Percentiles rank a stretch among this genome's conserved stretches.
Evolutionary conservation across 2,329 filamentous ascomycete species (phyloP).

Genomic region (Botrytis pseudocinerea): DNA sequence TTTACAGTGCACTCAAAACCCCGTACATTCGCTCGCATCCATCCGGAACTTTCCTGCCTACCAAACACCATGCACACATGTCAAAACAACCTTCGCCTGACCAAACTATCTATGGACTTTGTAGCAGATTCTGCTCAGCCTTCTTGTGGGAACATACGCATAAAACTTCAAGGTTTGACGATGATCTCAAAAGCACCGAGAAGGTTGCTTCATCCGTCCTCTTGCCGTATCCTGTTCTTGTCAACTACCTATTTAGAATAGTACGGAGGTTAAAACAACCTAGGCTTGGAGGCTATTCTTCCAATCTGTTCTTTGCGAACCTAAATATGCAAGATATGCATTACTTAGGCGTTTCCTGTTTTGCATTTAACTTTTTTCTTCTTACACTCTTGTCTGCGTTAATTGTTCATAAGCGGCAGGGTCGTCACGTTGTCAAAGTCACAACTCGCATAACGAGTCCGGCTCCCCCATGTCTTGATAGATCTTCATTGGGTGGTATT

Average conservation of each 20-base stretch:
- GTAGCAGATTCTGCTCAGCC: slow-evolving; percentile 16
- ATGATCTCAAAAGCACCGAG: slow-evolving; percentile 16
- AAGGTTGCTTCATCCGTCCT: slow-evolving; percentile 2
- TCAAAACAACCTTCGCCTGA: slow-evolving; percentile 14
- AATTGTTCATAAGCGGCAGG: slow-evolving; percentile 20
- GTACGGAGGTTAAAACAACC: slow-evolving; percentile 5
- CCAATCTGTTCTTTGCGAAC: not conserved
- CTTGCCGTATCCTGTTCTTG: slow-evolving; percentile 1
- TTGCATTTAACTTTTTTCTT: slow-evolving; percentile 12
- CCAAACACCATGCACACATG: slow-evolving; percentile 13
- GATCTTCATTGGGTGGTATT: slow-evolving; percentile 21
- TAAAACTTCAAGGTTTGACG: slow-evolving; percentile 14
- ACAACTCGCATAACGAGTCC: slow-evolving; percentile 19
- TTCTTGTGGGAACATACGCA: slow-evolving; percentile 4
- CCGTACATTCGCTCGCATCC: not conserved
- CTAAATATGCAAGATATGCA: not conserved
- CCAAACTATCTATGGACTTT: slow-evolving; percentile 11
- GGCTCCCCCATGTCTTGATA: slow-evolving; percentile 16
- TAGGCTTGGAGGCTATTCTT: slow-evolving; percentile 9
- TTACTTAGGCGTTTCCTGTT: not conserved
- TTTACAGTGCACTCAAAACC: not conserved
- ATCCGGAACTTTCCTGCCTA: not conserved
- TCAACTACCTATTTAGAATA: slow-evolving; percentile 4
- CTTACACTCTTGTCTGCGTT: slow-evolving; percentile 2
- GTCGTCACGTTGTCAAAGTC: slow-evolving; percentile 23